These are phyloP conservation scores for Diaporthe citriasiana DNA, from an alignment of 2,329 filamentous ascomycete genomes.

Conservation along the genomic window DNA sequence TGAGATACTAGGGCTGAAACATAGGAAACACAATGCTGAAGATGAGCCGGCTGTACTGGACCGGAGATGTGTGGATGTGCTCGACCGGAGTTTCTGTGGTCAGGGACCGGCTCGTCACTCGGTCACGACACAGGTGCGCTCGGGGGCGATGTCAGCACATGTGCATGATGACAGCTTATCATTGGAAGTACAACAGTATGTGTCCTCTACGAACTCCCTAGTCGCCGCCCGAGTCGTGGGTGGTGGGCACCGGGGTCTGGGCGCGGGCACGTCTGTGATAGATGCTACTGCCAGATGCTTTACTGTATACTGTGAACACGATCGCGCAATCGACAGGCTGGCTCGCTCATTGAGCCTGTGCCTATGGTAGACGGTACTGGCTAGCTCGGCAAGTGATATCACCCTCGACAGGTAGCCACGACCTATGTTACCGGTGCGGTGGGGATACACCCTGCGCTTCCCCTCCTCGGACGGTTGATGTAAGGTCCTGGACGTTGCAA, in stretches of 20 bases:
- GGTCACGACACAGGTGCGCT: neutral
- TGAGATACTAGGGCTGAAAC: neutral
- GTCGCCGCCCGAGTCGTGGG: constrained; percentile 26
- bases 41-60: neutral
- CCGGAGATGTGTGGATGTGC: neutral
- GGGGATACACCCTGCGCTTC: neutral
- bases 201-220: constrained; percentile 16
- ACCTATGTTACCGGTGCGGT: neutral
- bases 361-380: constrained; percentile 21
- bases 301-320: neutral
- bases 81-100: neutral
- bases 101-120: neutral
- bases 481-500: constrained; percentile 17
- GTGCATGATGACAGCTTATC: constrained; percentile 29
- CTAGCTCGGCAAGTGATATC: neutral
- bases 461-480: constrained; percentile 27
- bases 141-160: constrained; percentile 16
- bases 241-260: constrained; percentile 20
- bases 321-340: constrained; percentile 18
- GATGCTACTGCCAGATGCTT: no score
- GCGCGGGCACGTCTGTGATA: neutral
- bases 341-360: neutral
- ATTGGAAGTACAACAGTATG: constrained; percentile 17
- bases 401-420: neutral
- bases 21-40: neutral